phyloP scores from a whole-genome alignment of 768 basidiomycete species.

The Pleurotus salmoneostramineus region DNA sequence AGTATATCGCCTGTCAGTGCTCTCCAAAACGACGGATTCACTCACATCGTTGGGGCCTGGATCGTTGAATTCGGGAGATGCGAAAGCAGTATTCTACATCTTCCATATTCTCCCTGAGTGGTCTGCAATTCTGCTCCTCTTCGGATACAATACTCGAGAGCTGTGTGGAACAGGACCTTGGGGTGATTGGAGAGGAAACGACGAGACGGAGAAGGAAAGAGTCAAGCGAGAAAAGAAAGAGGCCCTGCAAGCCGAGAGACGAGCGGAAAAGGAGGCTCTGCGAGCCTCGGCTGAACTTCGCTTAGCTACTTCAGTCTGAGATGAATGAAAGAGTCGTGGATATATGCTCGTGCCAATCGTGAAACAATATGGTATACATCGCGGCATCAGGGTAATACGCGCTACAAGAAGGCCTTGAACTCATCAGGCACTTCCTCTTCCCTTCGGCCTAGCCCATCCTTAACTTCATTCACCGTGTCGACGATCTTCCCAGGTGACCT shows the following conservation, averaged over 20 bases:
- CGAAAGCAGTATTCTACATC: slow-evolving; percentile 39
- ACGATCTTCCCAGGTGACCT: too few species aligned
- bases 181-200: slow-evolving; percentile 26
- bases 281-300: not conserved
- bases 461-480: too few species aligned
- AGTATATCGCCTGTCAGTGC: slow-evolving; percentile 36
- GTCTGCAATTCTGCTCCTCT: slow-evolving; percentile 24
- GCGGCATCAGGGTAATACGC: too few species aligned
- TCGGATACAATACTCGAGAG: slow-evolving; percentile 26
- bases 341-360: too few species aligned
- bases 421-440: too few species aligned
- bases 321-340: too few species aligned
- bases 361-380: too few species aligned
- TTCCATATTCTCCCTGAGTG: slow-evolving; percentile 44
- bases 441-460: too few species aligned
- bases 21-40: slow-evolving; percentile 29
- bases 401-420: too few species aligned
- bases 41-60: slow-evolving; percentile 25
- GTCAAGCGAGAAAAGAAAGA: not conserved
- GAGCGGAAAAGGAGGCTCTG: not conserved
- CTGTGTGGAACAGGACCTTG: slow-evolving; percentile 27
- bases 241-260: not conserved
- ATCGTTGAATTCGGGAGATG: slow-evolving; percentile 26
- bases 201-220: slow-evolving; percentile 18
- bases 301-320: too few species aligned